Base-by-base conservation (phyloP, 2,329 filamentous ascomycete genomes). In the Cercospora beticola region DNA sequence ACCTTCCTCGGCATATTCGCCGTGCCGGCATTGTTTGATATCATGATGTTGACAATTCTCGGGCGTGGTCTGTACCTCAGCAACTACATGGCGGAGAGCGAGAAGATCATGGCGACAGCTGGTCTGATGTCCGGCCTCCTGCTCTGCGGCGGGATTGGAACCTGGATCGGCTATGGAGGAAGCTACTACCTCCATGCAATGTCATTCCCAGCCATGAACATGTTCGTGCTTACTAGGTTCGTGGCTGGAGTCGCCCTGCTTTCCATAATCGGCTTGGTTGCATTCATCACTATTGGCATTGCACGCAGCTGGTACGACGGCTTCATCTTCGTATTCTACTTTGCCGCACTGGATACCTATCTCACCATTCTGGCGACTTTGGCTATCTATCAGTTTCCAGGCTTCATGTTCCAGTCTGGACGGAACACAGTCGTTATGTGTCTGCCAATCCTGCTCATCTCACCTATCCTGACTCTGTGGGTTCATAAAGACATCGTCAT, bases 21-120 rank as follows among this genome's bases (percentile, higher is more conserved):
- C 9, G 83, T 89, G 54, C 88, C 88, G 0, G 88, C 87, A 26
- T 81, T 89, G 62, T 81, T 89, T 49, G 88, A 90, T 74, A 87
- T 89, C 43, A 60, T 88, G 9, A 77, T 89, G 7, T 79, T 89
- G 21, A 87, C 86, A 0, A 85, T 87, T 21, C 82, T 86, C 28
- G 87, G 87, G 0, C 84, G 87, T 64, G 88, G 88, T 8, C 77
- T 90, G 23, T 90, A 89, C 74, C 82, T 89, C 57, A 88, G 86
- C 28, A 83, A 83, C 0, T 85, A 81, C 68, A 89, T 90, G 87
- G 75, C 76, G 3, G 75, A 79, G 6, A 76, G 80, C 0, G 80
- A 85, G 33, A 82, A 85, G 68, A 80, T 84, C 31, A 84, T 63
- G 43, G 87, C 86, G 1, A 88, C 87, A 0, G 82, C 84, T 62